Evolutionary conservation across 441 rosid species (phyloP).

Genomic region (Pelargonium myrrhifolium): DNA sequence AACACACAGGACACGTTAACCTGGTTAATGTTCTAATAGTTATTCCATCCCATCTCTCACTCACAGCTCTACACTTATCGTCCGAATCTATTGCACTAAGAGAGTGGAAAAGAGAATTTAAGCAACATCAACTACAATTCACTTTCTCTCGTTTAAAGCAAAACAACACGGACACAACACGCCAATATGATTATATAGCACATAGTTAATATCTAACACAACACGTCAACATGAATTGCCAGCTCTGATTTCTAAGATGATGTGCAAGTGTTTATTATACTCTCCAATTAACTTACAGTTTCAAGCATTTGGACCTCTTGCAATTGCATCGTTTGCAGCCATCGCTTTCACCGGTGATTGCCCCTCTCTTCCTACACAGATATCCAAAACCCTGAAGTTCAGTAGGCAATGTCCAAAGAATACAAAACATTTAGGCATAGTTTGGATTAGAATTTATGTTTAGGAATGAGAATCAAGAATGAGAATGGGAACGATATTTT

Average conservation of each 20-base stretch:
- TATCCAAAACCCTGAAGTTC: not conserved
- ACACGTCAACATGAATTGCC: too few species aligned
- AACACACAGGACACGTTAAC: too few species aligned
- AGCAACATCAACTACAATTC: too few species aligned
- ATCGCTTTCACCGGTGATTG: slow-evolving; percentile 25
- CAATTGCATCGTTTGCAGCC: slow-evolving; percentile 60
- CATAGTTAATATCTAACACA: not conserved
- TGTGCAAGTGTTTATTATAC: not conserved
- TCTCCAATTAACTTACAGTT: slow-evolving; percentile 40
- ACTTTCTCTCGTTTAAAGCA: too few species aligned
- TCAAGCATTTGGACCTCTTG: slow-evolving; percentile 60
- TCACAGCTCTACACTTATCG: too few species aligned
- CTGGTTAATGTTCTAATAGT: too few species aligned
- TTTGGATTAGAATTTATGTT: not conserved
- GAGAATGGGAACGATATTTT: too few species aligned
- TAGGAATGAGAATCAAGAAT: not conserved
- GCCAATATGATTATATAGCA: too few species aligned
- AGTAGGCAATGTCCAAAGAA: not conserved
- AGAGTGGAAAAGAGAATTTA: too few species aligned
- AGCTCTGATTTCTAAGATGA: not conserved
- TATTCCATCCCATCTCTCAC: too few species aligned
- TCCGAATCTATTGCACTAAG: too few species aligned
- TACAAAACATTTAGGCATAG: not conserved
- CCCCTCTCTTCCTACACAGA: slow-evolving; percentile 33
- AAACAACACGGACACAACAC: too few species aligned